Percentiles rank a stretch among this genome's conserved stretches.
Conservation (phyloP, 2,329 filamentous ascomycete genomes). For the Pezicula rhizophila region DNA sequence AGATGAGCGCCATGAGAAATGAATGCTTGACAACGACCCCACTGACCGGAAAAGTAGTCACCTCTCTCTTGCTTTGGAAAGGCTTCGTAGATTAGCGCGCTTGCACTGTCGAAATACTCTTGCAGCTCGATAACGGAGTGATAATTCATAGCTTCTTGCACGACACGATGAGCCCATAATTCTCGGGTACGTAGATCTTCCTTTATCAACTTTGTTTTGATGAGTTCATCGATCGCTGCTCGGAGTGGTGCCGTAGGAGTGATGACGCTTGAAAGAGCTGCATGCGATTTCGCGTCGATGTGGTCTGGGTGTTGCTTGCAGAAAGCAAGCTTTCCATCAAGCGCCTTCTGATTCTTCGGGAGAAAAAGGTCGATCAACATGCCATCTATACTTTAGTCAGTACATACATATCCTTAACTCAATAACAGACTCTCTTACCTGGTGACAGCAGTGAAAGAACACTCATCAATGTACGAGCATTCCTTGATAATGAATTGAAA, state of each 20-base stretch:
- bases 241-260: constrained; percentile 5
- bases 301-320: constrained; percentile 12
- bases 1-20: constrained; percentile 13
- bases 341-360: constrained; percentile 11
- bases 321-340: constrained; percentile 14
- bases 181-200: constrained; percentile 9
- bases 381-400: constrained; percentile 5
- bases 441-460: constrained; percentile 14
- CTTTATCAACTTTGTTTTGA: constrained; percentile 12
- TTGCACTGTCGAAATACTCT: constrained; percentile 10
- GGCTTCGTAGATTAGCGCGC: constrained; percentile 11
- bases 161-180: constrained; percentile 13
- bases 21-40: constrained; percentile 9
- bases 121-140: constrained; percentile 12
- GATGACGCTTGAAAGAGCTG: constrained; percentile 8
- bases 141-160: constrained; percentile 20
- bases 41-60: constrained; percentile 3
- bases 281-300: constrained; percentile 4
- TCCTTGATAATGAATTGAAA: constrained; percentile 6
- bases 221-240: constrained; percentile 11
- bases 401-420: not conserved
- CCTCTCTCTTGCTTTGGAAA: constrained; percentile 12
- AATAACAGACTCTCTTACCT: not conserved
- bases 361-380: constrained; percentile 17
- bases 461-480: constrained; percentile 10